Conservation (phyloP, 2,329 filamentous ascomycete species). For the Claviceps paspali region DNA sequence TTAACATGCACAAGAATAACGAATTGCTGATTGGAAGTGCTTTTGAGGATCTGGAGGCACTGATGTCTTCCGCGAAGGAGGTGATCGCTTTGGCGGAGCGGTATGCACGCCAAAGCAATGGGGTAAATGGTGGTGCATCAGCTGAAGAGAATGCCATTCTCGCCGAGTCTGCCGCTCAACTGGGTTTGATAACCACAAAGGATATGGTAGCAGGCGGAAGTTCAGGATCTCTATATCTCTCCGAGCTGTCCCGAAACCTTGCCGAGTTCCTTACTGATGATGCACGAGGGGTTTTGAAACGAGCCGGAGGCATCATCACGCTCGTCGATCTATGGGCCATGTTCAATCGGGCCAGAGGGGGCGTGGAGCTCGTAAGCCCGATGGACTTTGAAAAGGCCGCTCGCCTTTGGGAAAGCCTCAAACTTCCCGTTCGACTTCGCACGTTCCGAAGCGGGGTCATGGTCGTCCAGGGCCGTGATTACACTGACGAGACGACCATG, state of each 20-base stretch:
- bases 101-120: conserved; percentile 55
- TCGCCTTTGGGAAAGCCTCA: conserved; percentile 72
- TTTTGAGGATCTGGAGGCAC: conserved; percentile 87
- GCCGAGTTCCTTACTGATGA: conserved; percentile 87
- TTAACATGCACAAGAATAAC: conserved; percentile 81
- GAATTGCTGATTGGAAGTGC: conserved; percentile 83
- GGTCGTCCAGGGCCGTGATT: conserved; percentile 76
- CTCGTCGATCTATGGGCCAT: conserved; percentile 86
- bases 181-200: conserved; percentile 85
- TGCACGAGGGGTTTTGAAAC: conserved; percentile 57
- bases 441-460: conserved; percentile 89
- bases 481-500: conserved; percentile 83
- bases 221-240: conserved; percentile 74
- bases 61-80: conserved; percentile 96
- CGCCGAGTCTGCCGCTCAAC: conserved; percentile 60
- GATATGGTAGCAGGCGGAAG: conserved; percentile 72
- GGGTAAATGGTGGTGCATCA: conserved; percentile 41
- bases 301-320: conserved; percentile 75
- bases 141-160: conserved; percentile 61
- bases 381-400: conserved; percentile 85
- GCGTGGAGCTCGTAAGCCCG: conserved; percentile 86
- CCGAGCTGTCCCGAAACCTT: conserved; percentile 68
- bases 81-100: conserved; percentile 85
- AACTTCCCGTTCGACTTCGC: conserved; percentile 70
- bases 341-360: conserved; percentile 85